Base-by-base conservation (phyloP, 805 yeast species). In the Myxozyma geophila region DNA sequence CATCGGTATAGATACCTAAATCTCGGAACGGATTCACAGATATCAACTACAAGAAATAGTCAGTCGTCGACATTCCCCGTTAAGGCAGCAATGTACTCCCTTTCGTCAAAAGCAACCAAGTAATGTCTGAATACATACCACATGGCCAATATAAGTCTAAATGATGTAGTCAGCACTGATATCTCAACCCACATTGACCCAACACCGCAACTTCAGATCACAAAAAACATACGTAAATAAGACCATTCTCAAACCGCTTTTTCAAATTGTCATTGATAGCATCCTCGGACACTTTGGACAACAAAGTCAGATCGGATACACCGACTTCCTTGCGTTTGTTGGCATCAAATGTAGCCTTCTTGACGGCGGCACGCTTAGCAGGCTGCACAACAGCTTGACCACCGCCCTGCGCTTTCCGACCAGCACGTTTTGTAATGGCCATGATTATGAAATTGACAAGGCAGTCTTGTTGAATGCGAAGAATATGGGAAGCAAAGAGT, bases 11-110 rank as follows among this genome's bases (percentile, higher is more conserved):
- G 58, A 95, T 95, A 1, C 99, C 99, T 73, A 95, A 80, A 75
- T 95, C 99, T 68, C 92, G 86, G 79, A 95, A 95, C 1, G 99
- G 99, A 73, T 95, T 95, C 55, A 95, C 97, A 4, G 97, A 91
- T 71, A 95, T 95, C 74, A 95, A 82, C 73, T 73, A 58, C 7
- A 4, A 40, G 40, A 7, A 15, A 41, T 2, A 41, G 10, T 28
- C 28, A 28, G 28, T 28, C 5, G 28, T 28, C 28, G 28, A 28
- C 5, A 28, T 28, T 5, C 28, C 28, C 28, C 28, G 28, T 2
- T 28, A 5, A 28, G 5, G 28, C 5, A 28, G 28, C 28, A 28
- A 28, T 28, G 5, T 28, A 28, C 28, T 2, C 28, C 5, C 28
- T 28, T 28, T 28, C 28, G 28, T 28, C 28, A 28, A 28, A 28